Evolutionary conservation across 139 green algal genomes (phyloP).

Genomic region (Closterium sp.): DNA sequence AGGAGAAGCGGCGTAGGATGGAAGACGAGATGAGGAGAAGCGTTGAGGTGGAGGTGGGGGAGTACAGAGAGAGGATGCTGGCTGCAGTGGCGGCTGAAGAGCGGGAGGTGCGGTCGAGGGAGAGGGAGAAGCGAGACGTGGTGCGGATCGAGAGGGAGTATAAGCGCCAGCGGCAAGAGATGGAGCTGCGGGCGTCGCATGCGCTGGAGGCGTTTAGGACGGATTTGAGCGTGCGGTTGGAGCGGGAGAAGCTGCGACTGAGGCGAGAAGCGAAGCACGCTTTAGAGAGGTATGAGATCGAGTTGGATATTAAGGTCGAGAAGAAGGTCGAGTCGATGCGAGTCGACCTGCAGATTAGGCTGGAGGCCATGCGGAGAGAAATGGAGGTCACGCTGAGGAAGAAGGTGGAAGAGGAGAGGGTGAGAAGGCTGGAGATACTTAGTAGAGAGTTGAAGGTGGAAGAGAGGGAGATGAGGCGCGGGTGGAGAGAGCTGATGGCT

Average conservation of each 20-base stretch:
- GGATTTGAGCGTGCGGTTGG: not conserved
- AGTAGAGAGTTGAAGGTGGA: not conserved
- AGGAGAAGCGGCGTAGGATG: not conserved
- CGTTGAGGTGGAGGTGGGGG: not conserved
- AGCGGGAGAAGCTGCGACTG: not conserved
- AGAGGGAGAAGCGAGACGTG: not conserved
- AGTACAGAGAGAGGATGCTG: not conserved
- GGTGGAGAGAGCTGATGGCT: not conserved
- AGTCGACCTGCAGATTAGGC: not conserved
- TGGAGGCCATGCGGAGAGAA: not conserved
- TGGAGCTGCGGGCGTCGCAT: not conserved
- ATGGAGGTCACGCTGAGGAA: slow-evolving; percentile 2
- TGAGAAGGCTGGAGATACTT: not conserved
- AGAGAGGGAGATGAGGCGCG: not conserved
- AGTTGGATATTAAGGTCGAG: not conserved
- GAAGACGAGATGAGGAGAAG: not conserved
- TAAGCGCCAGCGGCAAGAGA: not conserved
- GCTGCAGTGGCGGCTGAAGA: not conserved
- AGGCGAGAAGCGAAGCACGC: not conserved
- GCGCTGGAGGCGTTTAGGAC: not conserved
- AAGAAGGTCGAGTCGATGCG: not conserved
- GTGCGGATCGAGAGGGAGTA: not conserved
- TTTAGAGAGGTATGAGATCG: not conserved
- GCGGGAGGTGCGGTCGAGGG: not conserved
- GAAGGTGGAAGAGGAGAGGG: slow-evolving; percentile 5